Base-by-base conservation (phyloP, 2,329 filamentous ascomycete species). In the Dothiorella sarmentorum region DNA sequence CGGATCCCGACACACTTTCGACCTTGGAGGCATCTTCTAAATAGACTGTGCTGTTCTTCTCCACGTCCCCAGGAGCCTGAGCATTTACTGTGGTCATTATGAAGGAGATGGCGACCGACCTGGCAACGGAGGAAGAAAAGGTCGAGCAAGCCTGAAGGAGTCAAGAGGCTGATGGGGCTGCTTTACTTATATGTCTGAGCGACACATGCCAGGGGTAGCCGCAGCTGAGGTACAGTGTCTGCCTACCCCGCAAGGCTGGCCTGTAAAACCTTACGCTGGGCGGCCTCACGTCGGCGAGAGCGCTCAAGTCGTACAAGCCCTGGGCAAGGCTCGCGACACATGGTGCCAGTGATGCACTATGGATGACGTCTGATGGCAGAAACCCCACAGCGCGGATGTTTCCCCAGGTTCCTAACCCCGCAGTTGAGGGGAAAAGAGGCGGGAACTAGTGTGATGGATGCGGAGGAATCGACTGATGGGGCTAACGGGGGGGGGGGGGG, bases 401-500 rank as follows among this genome's bases (percentile, higher is more conserved):
- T 29, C 49, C 49, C 49, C 49, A 40, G 49, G n/a, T 53, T 53
- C 40, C n/a, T 17, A 15, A 53, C 49, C 49, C 49, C 49, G 49
- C 49, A 53, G 47, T 27, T 40, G 35, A 33, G 33, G 49, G 17
- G 17, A 20, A 11, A 33, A 11, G 47, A 20, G 24, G 24, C 49
- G 49, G 49, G 7, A 38, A 24, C 22, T 40, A 31, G 33, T 4
- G 13, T 27, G 18, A 18, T 9, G 11, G 22, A 24, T 27, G 33
- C 49, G 49, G 49, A 31, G n/a, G 11, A 20, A 24, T 53, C n/a
- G 9, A 33, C 49, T 15, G 13, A 53, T 27, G 11, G 24, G 24
- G 49, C 7, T 40, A 20, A 4, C 26, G 29, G 49, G 29, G 20
- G n/a, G n/a, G n/a, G n/a, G n/a, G n/a, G n/a, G n/a, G n/a, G n/a